Conservation (phyloP, 805 yeast species). For the Isabelozyma rhagii region DNA sequence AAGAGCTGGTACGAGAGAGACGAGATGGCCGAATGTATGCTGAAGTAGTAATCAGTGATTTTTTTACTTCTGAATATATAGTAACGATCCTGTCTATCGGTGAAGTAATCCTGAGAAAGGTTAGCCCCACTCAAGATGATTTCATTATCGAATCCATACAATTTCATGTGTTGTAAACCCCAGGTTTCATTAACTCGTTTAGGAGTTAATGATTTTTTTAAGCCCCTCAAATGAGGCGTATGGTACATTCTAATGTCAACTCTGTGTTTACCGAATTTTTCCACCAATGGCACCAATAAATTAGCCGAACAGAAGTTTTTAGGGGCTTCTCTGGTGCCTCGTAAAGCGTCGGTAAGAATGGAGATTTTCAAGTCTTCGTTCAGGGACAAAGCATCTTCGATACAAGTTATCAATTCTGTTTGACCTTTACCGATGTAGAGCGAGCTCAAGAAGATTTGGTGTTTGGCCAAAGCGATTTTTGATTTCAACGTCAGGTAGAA, state of each 20-base stretch:
- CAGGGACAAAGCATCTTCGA: constrained; percentile 54
- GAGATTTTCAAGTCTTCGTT: constrained; percentile 66
- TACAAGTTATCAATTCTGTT: constrained; percentile 63
- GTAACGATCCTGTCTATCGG: constrained; percentile 92
- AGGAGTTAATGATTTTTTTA: constrained; percentile 66
- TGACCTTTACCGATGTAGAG: constrained; percentile 84
- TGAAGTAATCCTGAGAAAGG: constrained; percentile 85
- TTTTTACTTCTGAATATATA: constrained; percentile 58
- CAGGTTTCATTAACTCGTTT: constrained; percentile 84
- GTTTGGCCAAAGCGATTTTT: constrained; percentile 60
- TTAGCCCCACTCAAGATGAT: constrained; percentile 89
- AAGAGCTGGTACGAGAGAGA: constrained; percentile 64
- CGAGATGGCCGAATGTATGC: constrained; percentile 66
- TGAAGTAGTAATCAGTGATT: constrained; percentile 70
- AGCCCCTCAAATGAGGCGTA: constrained; percentile 79
- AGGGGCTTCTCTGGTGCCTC: constrained; percentile 95
- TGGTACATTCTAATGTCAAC: constrained; percentile 83
- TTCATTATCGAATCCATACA: constrained; percentile 92
- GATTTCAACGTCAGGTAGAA: constrained; percentile 65
- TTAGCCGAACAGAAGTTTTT: constrained; percentile 66
- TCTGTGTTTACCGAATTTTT: constrained; percentile 59
- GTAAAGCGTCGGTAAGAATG: constrained; percentile 78
- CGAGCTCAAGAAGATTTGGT: constrained; percentile 76
- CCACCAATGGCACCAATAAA: constrained; percentile 62
- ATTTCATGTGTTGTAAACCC: constrained; percentile 96